Percentiles rank a stretch among this genome's conserved stretches.
Conservation (phyloP, 2,329 filamentous ascomycete genomes). For the Dendryphion nanum region DNA sequence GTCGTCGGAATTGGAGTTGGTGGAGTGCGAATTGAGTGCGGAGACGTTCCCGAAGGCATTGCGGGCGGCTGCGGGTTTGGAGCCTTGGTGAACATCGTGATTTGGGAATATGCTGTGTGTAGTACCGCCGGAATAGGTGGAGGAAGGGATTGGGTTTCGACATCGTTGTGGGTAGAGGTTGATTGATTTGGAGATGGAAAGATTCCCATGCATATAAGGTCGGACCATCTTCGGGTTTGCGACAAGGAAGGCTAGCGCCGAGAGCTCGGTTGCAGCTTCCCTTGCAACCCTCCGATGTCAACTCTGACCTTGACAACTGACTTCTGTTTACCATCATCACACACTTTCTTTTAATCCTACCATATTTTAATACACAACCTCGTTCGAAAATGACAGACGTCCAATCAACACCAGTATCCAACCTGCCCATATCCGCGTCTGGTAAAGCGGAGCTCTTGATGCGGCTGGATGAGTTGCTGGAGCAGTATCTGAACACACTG, state of each 20-base stretch:
- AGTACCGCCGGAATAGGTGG: conserved; percentile 29
- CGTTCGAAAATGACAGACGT: neutral
- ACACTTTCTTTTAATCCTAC: neutral
- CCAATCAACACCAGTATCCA: neutral
- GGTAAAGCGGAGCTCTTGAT: conserved; percentile 32
- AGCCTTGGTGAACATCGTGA: conserved; percentile 4
- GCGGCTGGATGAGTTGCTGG: conserved; percentile 62
- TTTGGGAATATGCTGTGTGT: conserved; percentile 14
- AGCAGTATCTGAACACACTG: conserved; percentile 64
- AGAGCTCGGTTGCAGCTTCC: neutral
- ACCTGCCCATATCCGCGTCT: neutral
- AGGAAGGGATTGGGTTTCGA: conserved; percentile 34
- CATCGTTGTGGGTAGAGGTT: conserved; percentile 16
- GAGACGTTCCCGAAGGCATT: conserved; percentile 34
- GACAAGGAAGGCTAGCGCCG: neutral
- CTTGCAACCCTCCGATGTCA: neutral
- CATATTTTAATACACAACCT: neutral
- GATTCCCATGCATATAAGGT: too few relatives aligned
- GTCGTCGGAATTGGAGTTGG: conserved; percentile 19
- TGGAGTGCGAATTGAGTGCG: conserved; percentile 15
- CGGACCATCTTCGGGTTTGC: neutral
- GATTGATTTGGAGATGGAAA: neutral
- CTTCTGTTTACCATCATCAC: neutral
- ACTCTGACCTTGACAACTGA: neutral
- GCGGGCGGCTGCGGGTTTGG: conserved; percentile 20